phyloP scores from a whole-genome alignment of 768 basidiomycete genomes.

The Leccinum imitatum region DNA sequence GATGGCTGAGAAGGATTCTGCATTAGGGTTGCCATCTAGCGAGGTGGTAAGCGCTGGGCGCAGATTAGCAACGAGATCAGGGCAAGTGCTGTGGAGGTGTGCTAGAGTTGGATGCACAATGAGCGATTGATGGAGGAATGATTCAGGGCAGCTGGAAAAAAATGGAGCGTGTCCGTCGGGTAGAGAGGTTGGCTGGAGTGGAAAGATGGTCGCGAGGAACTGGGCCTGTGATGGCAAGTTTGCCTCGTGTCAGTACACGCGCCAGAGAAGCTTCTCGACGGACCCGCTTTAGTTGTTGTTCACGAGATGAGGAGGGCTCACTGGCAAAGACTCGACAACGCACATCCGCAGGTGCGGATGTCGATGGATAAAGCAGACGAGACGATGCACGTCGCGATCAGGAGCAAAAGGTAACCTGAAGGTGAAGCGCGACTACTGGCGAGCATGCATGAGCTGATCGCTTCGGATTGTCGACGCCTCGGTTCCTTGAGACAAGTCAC shows the following conservation, averaged over 20 bases:
- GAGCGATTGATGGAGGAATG: conserved; percentile 4
- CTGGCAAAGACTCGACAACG: conserved; percentile 4
- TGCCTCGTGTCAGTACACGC: conserved; percentile 61
- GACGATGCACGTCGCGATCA: conserved; percentile 9
- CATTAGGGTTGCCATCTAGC: conserved; percentile 27
- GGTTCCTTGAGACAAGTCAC: conserved; percentile 18
- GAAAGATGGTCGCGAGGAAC: conserved; percentile 22
- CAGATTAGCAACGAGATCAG: conserved; percentile 6
- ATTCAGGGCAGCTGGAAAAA: conserved; percentile 11
- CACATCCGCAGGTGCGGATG: conserved; percentile 20
- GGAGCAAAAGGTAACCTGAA: neutral
- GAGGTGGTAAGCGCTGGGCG: conserved; percentile 5
- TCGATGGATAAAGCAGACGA: conserved; percentile 2
- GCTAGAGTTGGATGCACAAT: neutral
- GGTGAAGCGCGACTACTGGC: neutral
- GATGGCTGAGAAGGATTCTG: conserved; percentile 15
- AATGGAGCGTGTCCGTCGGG: conserved; percentile 19
- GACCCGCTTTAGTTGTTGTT: neutral
- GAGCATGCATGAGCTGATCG: conserved; percentile 13
- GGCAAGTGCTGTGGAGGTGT: neutral
- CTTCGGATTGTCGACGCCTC: conserved; percentile 6
- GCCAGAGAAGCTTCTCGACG: conserved; percentile 33
- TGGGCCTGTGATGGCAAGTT: conserved; percentile 38
- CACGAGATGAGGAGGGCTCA: conserved; percentile 13
- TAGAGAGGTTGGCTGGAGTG: conserved; percentile 13